Percentiles rank a stretch among this genome's conserved stretches.
Conservation (phyloP, 176 grass and related monocot species). For the Miscanthus lutarioriparius region DNA sequence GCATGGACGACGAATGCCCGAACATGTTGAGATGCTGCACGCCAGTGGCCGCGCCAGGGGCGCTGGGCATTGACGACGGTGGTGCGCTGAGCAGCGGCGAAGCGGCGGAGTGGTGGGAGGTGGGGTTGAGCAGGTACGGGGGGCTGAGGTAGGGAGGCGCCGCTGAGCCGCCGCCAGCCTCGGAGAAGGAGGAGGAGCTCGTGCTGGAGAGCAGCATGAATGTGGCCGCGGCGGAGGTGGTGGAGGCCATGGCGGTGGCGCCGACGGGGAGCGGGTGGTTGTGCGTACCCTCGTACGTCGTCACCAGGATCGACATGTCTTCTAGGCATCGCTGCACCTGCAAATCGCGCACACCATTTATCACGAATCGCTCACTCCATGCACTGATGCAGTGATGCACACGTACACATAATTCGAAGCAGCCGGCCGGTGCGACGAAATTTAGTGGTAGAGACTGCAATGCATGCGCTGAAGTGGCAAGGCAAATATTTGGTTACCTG, state of each 20-base stretch:
- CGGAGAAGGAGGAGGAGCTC: conserved; percentile 53
- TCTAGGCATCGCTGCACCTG: conserved; percentile 93
- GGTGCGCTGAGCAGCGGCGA: not conserved
- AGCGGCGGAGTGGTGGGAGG: conserved; percentile 28
- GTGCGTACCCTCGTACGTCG: conserved; percentile 97
- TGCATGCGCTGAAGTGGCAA: not conserved
- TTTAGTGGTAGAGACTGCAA: not conserved
- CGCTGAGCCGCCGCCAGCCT: conserved; percentile 22
- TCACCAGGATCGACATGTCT: conserved; percentile 96
- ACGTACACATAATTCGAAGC: not conserved
- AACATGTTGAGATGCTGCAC: conserved; percentile 44
- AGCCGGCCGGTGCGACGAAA: not conserved
- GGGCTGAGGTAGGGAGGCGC: conserved; percentile 68
- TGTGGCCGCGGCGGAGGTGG: conserved; percentile 58
- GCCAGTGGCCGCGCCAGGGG: not conserved
- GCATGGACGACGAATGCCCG: conserved; percentile 28
- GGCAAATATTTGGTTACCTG: conserved; percentile 45
- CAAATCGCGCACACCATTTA: not conserved
- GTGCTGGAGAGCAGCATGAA: conserved; percentile 79
- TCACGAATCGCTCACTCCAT: not conserved
- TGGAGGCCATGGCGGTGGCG: conserved; percentile 92
- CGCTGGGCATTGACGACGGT: not conserved
- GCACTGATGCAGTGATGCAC: not conserved
- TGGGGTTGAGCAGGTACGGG: conserved; percentile 56
- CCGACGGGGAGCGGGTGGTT: conserved; percentile 96